phyloP scores from a whole-genome alignment of 1,139 yeast species.

The Candida neerlandica region DNA sequence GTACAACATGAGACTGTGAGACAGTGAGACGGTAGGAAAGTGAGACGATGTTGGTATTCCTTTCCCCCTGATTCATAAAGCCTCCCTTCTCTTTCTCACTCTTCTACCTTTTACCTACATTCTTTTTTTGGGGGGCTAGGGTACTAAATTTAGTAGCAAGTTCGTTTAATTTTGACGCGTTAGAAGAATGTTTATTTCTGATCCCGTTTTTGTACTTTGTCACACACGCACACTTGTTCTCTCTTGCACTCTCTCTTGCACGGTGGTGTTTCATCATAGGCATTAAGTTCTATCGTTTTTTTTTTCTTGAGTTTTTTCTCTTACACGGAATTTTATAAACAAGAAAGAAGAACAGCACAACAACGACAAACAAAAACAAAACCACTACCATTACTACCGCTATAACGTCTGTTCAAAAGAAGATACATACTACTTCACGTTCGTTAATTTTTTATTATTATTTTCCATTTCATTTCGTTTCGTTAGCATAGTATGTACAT shows the following conservation, averaged over 20 bases:
- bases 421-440: background rate
- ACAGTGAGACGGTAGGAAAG: no score
- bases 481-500: background rate
- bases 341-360: no score
- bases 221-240: no score
- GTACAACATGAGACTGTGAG: no score
- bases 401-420: background rate
- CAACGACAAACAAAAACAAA: background rate
- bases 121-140: no score
- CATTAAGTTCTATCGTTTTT: background rate
- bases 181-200: slow-evolving; percentile 1
- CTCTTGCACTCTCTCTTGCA: background rate
- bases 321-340: background rate
- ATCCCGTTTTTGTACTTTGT: background rate
- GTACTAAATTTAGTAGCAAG: background rate
- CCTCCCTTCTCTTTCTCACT: background rate
- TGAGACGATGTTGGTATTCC: no score
- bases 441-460: background rate
- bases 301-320: background rate
- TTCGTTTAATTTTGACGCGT: background rate
- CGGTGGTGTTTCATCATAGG: background rate
- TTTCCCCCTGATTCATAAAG: no score
- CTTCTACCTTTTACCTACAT: background rate
- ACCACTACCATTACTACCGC: no score
- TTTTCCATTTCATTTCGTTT: background rate